Base-by-base conservation (phyloP, 257 asterid species). In the Solanum medicagineum region DNA sequence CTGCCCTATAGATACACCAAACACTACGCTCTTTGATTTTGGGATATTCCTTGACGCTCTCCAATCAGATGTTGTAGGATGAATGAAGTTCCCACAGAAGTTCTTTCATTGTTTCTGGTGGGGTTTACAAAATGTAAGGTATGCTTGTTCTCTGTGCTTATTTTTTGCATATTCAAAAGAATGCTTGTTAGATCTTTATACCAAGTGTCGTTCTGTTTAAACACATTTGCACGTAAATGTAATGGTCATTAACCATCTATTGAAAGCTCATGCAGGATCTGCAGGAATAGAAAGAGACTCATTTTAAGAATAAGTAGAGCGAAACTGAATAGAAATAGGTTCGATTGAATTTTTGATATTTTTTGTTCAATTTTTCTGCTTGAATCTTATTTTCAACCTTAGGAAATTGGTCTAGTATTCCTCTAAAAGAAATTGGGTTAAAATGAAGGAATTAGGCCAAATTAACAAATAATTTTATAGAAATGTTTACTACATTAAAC, bases 91-190 rank as follows among this genome's bases (percentile, higher is more conserved):
- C 86, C 97, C 97, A 55, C 94, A 89, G 88, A 97, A 97, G 92
- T 91, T 97, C 90, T 95, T 97, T 56, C 95, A 95, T 86, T 97
- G 99, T 92, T 94, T 95, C 92, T 97, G 99, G 99, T 97, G 99
- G 99, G 98, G 99, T 73, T 94, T 97, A 84, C 99, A 97, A 89
- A 97, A 93, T 85, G 88, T 97, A 91, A 97, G 99, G 99, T 95
- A 89, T 56, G 80, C 63, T 20, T 24, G 40, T 63, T 75, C 83
- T 86, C 7, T 75, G 17, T 75, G 45, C 16, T 53, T 77, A 9
- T 56, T 10, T 71, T 81, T 66, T 26, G 26, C 85, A 26, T 6
- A n/a, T 60, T 81, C 0, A 42, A 47, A 22, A 24, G 20, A 56
- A 75, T 14, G 81, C 17, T 24, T 51, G 4, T 24, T 51, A 75